Percentiles rank a stretch among this genome's conserved stretches.
These are phyloP conservation scores for Phytomonas francai DNA, from an alignment of 208 protist species.

Conservation along the genomic window DNA sequence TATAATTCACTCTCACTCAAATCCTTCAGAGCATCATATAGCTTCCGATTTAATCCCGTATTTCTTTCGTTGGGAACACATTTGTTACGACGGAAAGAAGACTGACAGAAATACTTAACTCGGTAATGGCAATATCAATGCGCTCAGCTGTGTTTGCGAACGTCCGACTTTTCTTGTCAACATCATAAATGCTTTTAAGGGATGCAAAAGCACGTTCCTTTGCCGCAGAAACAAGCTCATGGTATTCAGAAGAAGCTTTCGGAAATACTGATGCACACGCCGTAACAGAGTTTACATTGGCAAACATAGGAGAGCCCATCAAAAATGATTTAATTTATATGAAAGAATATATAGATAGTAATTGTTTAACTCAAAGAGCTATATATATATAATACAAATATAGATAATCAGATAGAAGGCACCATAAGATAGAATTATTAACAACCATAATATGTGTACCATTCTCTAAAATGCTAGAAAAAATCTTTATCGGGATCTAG, in stretches of 20 bases:
- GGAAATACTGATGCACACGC: constrained; percentile 68
- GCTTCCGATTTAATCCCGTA: constrained; percentile 56
- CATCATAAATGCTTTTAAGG: constrained; percentile 37
- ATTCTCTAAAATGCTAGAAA: not conserved
- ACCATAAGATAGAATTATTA: constrained; percentile 12
- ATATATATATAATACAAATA: not conserved
- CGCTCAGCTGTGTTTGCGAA: constrained; percentile 51
- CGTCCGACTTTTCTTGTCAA: constrained; percentile 19
- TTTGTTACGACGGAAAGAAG: constrained; percentile 55
- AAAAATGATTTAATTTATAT: not conserved
- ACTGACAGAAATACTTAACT: constrained; percentile 47
- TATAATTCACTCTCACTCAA: constrained; percentile 24
- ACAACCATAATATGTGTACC: constrained; percentile 6
- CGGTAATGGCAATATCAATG: constrained; percentile 42
- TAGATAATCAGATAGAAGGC: constrained; percentile 6
- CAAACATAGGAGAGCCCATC: constrained; percentile 46
- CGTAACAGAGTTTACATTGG: constrained; percentile 25
- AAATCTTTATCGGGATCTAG: not conserved
- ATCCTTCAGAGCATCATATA: constrained; percentile 59
- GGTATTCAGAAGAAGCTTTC: constrained; percentile 35
- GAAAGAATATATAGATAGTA: constrained; percentile 1
- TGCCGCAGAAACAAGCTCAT: constrained; percentile 32
- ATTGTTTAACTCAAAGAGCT: not conserved
- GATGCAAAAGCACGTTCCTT: constrained; percentile 36
- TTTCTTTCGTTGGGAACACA: constrained; percentile 39